Percentiles rank a stretch among this genome's conserved stretches.
These are phyloP conservation scores for Pseudogymnoascus sp. DNA, from an alignment of 2,329 filamentous ascomycete genomes.

Conservation along the genomic window DNA sequence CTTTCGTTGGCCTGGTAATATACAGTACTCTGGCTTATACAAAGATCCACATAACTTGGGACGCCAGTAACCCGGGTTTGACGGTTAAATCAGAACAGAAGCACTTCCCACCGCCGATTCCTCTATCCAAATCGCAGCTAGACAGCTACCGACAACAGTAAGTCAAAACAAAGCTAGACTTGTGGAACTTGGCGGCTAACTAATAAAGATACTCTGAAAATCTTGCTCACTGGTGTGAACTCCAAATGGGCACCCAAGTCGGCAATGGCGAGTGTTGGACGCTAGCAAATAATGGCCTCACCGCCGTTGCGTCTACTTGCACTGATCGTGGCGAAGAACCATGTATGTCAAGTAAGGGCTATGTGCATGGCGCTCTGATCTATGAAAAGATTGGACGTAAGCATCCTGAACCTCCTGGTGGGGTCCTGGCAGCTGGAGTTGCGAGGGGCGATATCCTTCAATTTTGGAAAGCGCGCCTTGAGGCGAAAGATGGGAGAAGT, in stretches of 20 bases:
- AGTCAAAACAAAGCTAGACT: neutral
- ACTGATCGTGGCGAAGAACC: constrained; percentile 22
- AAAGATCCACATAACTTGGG: constrained; percentile 31
- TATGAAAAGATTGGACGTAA: constrained; percentile 23
- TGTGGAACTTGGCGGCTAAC: neutral
- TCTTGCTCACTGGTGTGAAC: constrained; percentile 28
- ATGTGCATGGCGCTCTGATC: constrained; percentile 29
- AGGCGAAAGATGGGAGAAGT: constrained; percentile 20
- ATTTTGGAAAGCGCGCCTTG: constrained; percentile 26
- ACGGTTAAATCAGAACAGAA: constrained; percentile 30
- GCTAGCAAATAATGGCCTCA: constrained; percentile 27
- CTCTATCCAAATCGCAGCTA: constrained; percentile 20
- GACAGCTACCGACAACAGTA: constrained; percentile 17
- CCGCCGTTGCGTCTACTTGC: constrained; percentile 21
- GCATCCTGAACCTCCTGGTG: constrained; percentile 19
- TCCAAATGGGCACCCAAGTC: constrained; percentile 26
- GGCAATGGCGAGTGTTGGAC: constrained; percentile 35
- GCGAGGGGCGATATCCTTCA: constrained; percentile 31
- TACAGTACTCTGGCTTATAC: constrained; percentile 29
- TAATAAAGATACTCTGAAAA: constrained; percentile 24
- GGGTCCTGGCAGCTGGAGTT: constrained; percentile 24
- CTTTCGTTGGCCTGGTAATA: constrained; percentile 27
- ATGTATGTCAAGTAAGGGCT: constrained; percentile 26
- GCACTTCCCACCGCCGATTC: constrained; percentile 25
- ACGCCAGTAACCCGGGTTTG: constrained; percentile 24